Percentiles rank a stretch among this genome's conserved stretches.
phyloP scores from a whole-genome alignment of 192 early-diverging fungal genomes.

The Geranomyces michiganensis region DNA sequence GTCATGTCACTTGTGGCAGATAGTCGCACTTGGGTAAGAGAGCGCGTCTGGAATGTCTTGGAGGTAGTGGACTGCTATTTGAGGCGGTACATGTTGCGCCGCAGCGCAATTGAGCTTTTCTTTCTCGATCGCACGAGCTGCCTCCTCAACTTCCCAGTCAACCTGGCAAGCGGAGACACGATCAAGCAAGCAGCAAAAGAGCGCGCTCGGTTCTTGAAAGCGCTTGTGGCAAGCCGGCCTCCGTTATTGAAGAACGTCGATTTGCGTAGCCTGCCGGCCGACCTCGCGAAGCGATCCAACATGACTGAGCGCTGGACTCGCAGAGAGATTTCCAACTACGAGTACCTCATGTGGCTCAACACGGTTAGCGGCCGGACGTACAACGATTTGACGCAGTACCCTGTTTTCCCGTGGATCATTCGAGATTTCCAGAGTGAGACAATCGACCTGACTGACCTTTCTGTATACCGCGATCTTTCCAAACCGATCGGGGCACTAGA shows the following conservation, averaged over 20 bases:
- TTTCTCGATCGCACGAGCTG: conserved; percentile 75
- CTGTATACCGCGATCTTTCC: conserved; percentile 83
- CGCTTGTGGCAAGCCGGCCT: conserved; percentile 51
- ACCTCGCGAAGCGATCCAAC: conserved; percentile 66
- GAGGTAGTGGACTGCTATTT: conserved; percentile 43
- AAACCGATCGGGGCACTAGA: conserved; percentile 91
- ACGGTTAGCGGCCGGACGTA: conserved; percentile 71
- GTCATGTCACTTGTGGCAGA: conserved; percentile 40
- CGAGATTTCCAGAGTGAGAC: conserved; percentile 45
- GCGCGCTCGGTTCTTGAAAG: conserved; percentile 34
- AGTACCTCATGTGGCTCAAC: conserved; percentile 94
- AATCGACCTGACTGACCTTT: conserved; percentile 75
- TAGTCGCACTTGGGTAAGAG: conserved; percentile 42
- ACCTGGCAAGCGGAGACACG: conserved; percentile 40
- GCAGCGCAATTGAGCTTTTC: conserved; percentile 79
- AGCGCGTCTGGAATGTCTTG: conserved; percentile 40
- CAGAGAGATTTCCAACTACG: conserved; percentile 91
- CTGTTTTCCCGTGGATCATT: conserved; percentile 87
- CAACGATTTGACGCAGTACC: conserved; percentile 92
- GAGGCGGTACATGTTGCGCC: conserved; percentile 57
- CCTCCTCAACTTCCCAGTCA: conserved; percentile 68
- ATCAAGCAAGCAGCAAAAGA: conserved; percentile 52
- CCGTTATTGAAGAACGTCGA: conserved; percentile 47
- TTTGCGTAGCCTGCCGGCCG: conserved; percentile 29
- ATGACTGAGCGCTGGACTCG: conserved; percentile 82